Conservation (phyloP, 257 asterid genomes). For the Solanum commersonii region DNA sequence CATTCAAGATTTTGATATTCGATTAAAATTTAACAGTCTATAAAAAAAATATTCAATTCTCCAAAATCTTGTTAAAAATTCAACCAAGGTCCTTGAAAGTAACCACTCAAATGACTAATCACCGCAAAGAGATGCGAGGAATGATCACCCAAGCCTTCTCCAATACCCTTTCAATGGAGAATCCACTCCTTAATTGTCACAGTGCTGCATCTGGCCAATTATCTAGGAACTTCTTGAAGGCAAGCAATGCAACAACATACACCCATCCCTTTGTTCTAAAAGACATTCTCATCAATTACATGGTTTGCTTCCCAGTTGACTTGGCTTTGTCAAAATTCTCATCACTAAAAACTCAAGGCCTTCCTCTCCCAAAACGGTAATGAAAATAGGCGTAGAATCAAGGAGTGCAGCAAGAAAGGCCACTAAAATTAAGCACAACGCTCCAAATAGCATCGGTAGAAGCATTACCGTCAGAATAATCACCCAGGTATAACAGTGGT, state of each 20-base stretch:
- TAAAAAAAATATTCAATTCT: background rate
- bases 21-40: background rate
- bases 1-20: background rate
- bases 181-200: background rate
- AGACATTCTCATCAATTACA: background rate
- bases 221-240: background rate
- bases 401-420: background rate
- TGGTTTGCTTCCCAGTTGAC: background rate
- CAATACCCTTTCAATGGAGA: background rate
- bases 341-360: background rate
- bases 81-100: background rate
- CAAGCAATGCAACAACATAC: background rate
- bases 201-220: background rate
- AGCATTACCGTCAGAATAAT: background rate
- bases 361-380: background rate
- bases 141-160: background rate
- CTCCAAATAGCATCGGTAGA: background rate
- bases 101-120: background rate
- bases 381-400: background rate
- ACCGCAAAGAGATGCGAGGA: background rate
- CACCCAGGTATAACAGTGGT: background rate
- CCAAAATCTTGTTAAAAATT: background rate
- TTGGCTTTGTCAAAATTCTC: background rate
- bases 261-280: background rate
- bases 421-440: background rate